Evolutionary conservation across 108 stramenopile genomes (phyloP).

Genomic region (Skeletonema menzelii): DNA sequence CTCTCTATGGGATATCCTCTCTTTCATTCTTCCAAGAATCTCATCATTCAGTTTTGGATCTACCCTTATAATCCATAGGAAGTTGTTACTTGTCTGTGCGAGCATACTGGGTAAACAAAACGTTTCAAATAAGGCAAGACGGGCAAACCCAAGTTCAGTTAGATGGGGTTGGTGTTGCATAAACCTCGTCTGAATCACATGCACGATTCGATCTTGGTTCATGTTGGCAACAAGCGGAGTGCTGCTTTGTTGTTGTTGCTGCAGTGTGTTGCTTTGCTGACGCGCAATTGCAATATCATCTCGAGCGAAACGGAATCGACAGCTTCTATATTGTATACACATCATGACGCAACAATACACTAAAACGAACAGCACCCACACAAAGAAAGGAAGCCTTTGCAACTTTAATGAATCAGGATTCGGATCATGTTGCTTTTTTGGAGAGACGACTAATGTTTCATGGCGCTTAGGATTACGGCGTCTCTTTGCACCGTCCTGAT

Average conservation of each 20-base stretch:
- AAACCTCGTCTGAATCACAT: conserved; percentile 60
- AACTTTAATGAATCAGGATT: not conserved
- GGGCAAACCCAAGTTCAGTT: conserved; percentile 48
- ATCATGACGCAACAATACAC: not conserved
- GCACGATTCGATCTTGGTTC: conserved; percentile 21
- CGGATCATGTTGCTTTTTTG: not conserved
- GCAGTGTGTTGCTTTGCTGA: not conserved
- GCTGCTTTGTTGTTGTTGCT: not conserved
- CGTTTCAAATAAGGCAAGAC: conserved; percentile 54
- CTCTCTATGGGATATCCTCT: conserved; percentile 15
- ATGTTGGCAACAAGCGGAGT: not conserved
- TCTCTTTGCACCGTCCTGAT: too few species aligned
- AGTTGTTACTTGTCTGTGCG: conserved; percentile 45
- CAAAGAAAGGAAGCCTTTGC: not conserved
- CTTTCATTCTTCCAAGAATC: conserved; percentile 24
- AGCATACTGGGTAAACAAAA: conserved; percentile 64
- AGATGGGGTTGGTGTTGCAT: conserved; percentile 67
- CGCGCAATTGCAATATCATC: not conserved
- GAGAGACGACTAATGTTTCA: not conserved
- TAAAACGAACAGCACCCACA: not conserved
- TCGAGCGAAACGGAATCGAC: too few species aligned
- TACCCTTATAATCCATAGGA: conserved; percentile 60
- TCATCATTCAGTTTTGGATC: conserved; percentile 53
- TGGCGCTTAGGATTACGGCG: too few species aligned
- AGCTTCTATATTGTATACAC: not conserved